Base-by-base conservation (phyloP, 768 basidiomycete genomes). In the Filobasidium floriforme region DNA sequence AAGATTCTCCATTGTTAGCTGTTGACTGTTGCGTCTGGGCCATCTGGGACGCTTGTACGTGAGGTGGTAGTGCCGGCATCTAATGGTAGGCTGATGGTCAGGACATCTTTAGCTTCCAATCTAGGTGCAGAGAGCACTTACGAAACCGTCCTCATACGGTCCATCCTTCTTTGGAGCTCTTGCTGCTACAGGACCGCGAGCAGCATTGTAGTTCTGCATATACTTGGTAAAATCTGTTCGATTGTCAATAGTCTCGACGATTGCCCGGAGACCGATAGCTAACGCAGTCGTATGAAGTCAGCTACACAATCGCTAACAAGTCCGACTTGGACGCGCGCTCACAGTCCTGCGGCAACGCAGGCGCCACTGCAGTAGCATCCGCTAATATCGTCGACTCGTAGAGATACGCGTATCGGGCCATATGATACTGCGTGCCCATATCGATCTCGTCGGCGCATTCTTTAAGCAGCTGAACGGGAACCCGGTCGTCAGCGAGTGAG, bases 121-220 rank as follows among this genome's bases (percentile, higher is more conserved):
- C 6, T 22, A 49, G 46, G 46, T 5, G 5, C 6, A 22, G 19
- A 19, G 46, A 66, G n/a, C n/a, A 84, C 92, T 77, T 76, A 97
- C 94, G 81, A 91, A 96, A 46, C 92, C 91, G 76, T 96, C 92
- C 62, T 97, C 90, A 61, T 84, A 82, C 3, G 92, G 91, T 2
- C 90, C 93, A 71, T 96, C 90, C 68, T 92, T 82, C 67, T 89
- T 83, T 32, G 89, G 90, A n/a, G 89, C 90, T 44, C 86, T 82
- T 15, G 76, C 73, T 6, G 78, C 66, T 62, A 32, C 54, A 28
- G 54, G 54, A 24, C 88, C 89, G 67, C 89, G 88, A 32, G 91
- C 91, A 73, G 93, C 91, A 0, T 89, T 88, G 75, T 94, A 99
- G 76, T 96, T 92, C 76, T 96, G 91, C 93, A 99, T 97, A 76